Conservation (phyloP, 441 rosid species). For the Biscutella auriculata region DNA sequence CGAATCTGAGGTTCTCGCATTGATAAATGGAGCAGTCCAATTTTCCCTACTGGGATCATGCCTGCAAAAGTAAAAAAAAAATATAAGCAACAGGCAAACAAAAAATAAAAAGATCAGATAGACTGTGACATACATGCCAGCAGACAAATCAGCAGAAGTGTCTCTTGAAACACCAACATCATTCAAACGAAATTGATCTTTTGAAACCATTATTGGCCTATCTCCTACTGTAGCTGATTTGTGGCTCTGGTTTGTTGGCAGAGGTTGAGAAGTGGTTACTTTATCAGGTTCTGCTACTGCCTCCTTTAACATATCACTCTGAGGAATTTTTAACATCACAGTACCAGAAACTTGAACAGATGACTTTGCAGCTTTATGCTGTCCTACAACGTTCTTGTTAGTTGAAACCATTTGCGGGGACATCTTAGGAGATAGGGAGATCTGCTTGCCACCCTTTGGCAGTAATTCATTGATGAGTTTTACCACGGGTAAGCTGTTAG, state of each 20-base stretch:
- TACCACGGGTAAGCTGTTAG: slow-evolving; percentile 27
- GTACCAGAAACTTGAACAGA: slow-evolving; percentile 27
- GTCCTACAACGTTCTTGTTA: slow-evolving; percentile 29
- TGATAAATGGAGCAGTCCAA: slow-evolving; percentile 27
- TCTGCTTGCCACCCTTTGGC: slow-evolving; percentile 35
- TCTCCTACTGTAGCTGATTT: slow-evolving; percentile 45
- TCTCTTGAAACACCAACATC: slow-evolving; percentile 30
- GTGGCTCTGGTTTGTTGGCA: slow-evolving; percentile 36
- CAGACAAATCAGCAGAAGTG: slow-evolving; percentile 32
- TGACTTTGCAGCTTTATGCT: slow-evolving; percentile 26
- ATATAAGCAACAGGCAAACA: slow-evolving; percentile 1
- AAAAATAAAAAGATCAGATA: slow-evolving; percentile 6
- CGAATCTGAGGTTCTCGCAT: slow-evolving; percentile 55
- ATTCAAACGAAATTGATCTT: slow-evolving; percentile 28
- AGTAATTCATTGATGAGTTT: slow-evolving; percentile 34
- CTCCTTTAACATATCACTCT: slow-evolving; percentile 37
- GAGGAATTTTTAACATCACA: slow-evolving; percentile 41
- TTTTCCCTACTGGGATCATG: slow-evolving; percentile 44
- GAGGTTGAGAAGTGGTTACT: slow-evolving; percentile 38
- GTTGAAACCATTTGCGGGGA: slow-evolving; percentile 37
- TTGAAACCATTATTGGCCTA: slow-evolving; percentile 42
- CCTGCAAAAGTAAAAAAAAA: slow-evolving; percentile 23
- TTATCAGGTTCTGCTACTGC: slow-evolving; percentile 27
- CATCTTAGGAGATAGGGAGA: slow-evolving; percentile 35
- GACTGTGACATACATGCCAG: slow-evolving; percentile 37